Conservation (phyloP, 169 alveolate species). For the Cryptosporidium sp. region DNA sequence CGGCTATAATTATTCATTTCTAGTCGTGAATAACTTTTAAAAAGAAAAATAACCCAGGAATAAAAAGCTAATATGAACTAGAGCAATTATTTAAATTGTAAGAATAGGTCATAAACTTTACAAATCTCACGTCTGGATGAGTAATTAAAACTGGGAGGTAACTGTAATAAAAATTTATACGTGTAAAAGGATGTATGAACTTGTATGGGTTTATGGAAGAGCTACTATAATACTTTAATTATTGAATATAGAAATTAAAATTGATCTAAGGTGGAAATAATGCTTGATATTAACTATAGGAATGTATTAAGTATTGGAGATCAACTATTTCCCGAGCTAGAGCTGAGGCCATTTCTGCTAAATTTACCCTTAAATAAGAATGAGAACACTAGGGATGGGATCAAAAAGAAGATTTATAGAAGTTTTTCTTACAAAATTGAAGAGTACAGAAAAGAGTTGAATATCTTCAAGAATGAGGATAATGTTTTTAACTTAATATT, state of each 20-base stretch:
- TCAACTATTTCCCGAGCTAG: not conserved
- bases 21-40: not conserved
- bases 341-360: conserved; percentile 13
- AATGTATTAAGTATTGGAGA: conserved; percentile 20
- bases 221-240: not conserved
- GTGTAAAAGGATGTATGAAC: not conserved
- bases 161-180: not conserved
- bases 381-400: conserved; percentile 2
- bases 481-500: not conserved
- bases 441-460: conserved; percentile 5
- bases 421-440: conserved; percentile 23
- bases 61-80: not conserved
- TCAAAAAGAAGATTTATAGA: not conserved
- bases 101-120: not conserved
- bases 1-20: not conserved
- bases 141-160: not conserved
- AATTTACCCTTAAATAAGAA: conserved; percentile 21
- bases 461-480: not conserved
- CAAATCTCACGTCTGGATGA: not conserved
- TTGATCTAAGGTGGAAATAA: not conserved
- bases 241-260: not conserved
- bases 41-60: too few relatives aligned
- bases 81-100: not conserved
- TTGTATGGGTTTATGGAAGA: not conserved
- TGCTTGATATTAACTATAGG: conserved; percentile 14